Percentiles rank a stretch among this genome's conserved stretches.
Evolutionary conservation across 176 grass and related monocot species (phyloP).

Genomic region (Carex kokanica): DNA sequence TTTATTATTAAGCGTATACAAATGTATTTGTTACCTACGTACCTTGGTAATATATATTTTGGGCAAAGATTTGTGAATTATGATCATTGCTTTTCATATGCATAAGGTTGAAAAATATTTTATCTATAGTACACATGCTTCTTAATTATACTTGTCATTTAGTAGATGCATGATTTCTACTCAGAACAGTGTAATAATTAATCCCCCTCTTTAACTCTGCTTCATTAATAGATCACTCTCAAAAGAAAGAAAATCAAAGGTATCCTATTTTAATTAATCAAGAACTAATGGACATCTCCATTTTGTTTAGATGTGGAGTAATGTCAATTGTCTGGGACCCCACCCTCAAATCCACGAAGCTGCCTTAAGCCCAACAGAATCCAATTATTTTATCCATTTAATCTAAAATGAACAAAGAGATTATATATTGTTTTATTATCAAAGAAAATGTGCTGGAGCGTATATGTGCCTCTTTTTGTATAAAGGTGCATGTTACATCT

Average conservation of each 20-base stretch:
- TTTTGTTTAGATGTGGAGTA: neutral
- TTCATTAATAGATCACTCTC: too few species aligned
- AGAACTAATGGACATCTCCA: constrained; percentile 5
- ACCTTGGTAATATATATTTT: too few species aligned
- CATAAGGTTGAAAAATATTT: neutral
- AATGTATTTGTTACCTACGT: too few species aligned
- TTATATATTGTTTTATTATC: constrained; percentile 25
- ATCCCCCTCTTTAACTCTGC: neutral
- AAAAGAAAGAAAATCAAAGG: neutral
- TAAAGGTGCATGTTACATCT: neutral
- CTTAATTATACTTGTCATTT: neutral
- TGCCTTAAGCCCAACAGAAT: constrained; percentile 37
- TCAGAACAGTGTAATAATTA: neutral
- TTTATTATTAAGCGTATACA: too few species aligned
- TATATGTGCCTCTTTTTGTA: constrained; percentile 8
- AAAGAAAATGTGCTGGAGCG: constrained; percentile 7
- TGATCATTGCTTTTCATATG: neutral
- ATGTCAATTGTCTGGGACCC: constrained; percentile 8
- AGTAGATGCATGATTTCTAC: neutral
- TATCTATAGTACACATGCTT: neutral
- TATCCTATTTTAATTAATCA: too few species aligned
- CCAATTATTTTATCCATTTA: constrained; percentile 16
- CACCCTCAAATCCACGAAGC: constrained; percentile 43
- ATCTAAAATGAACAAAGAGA: neutral
- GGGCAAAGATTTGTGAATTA: neutral